Evolutionary conservation across 2,329 filamentous ascomycete genomes (phyloP).

Genomic region (Emergomyces orientalis): DNA sequence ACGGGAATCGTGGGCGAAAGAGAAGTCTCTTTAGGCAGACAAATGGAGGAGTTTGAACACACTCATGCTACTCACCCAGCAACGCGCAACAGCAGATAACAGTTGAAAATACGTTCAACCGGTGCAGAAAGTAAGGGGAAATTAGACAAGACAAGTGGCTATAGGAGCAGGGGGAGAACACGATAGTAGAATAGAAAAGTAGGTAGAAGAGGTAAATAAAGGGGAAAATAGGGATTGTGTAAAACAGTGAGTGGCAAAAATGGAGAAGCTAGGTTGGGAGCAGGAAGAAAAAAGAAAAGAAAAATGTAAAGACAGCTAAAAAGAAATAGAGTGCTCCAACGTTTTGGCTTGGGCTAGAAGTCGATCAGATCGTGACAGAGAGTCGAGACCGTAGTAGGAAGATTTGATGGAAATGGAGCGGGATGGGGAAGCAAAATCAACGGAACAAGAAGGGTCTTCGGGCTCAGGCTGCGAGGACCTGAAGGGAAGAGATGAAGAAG

Average conservation of each 20-base stretch:
- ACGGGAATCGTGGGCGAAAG: background rate
- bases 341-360: conserved; percentile 1
- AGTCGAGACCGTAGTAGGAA: background rate
- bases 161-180: background rate
- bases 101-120: background rate
- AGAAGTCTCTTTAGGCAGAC: background rate
- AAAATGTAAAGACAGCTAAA: background rate
- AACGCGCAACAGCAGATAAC: background rate
- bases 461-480: background rate
- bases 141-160: background rate
- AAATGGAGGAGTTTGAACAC: background rate
- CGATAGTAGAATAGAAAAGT: background rate
- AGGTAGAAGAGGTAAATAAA: too few relatives aligned
- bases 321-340: background rate
- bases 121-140: background rate
- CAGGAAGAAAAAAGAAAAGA: background rate
- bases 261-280: background rate
- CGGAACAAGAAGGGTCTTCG: background rate
- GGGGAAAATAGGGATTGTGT: too few relatives aligned
- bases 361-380: background rate
- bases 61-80: background rate
- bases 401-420: background rate
- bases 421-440: background rate
- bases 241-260: background rate
- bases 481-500: background rate